These are phyloP conservation scores for Chaetomiaceae sp. DNA, from an alignment of 2,329 filamentous ascomycete genomes.

Conservation along the genomic window DNA sequence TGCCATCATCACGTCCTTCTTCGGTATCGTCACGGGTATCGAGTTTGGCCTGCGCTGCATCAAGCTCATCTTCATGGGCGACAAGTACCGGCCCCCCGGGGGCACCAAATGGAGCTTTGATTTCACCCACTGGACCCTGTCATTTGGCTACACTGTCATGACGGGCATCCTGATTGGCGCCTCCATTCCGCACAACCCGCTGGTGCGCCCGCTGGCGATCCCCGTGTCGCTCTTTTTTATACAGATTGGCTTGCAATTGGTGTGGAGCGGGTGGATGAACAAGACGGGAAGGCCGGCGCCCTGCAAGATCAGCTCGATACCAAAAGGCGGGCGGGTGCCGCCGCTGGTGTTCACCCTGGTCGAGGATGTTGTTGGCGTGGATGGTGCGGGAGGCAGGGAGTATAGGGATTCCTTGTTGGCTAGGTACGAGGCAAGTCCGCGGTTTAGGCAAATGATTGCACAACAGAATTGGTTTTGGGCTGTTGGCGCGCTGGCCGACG, in stretches of 20 bases:
- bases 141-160: slow-evolving; percentile 45
- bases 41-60: slow-evolving; percentile 48
- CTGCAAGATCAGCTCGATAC: slow-evolving; percentile 60
- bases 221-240: slow-evolving; percentile 49
- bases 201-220: slow-evolving; percentile 48
- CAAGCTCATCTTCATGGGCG: slow-evolving; percentile 45
- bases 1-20: slow-evolving; percentile 51
- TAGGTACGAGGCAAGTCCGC: slow-evolving; percentile 50
- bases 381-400: slow-evolving; percentile 54
- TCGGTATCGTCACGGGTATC: slow-evolving; percentile 51
- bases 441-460: slow-evolving; percentile 51
- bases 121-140: slow-evolving; percentile 44
- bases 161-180: slow-evolving; percentile 48
- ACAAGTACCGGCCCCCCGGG: slow-evolving; percentile 48
- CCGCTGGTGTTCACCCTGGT: slow-evolving; percentile 62
- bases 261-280: slow-evolving; percentile 39
- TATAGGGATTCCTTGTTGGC: slow-evolving; percentile 48
- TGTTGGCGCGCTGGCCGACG: slow-evolving; percentile 44
- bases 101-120: slow-evolving; percentile 48
- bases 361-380: slow-evolving; percentile 64
- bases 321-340: slow-evolving; percentile 54
- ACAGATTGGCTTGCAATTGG: slow-evolving; percentile 40
- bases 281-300: slow-evolving; percentile 41
- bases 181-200: slow-evolving; percentile 46
- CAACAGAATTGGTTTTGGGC: slow-evolving; percentile 56